Percentiles rank a stretch among this genome's conserved stretches.
These are phyloP conservation scores for Vitis hybrid DNA, from an alignment of 177 flowering plant species.

Conservation along the genomic window DNA sequence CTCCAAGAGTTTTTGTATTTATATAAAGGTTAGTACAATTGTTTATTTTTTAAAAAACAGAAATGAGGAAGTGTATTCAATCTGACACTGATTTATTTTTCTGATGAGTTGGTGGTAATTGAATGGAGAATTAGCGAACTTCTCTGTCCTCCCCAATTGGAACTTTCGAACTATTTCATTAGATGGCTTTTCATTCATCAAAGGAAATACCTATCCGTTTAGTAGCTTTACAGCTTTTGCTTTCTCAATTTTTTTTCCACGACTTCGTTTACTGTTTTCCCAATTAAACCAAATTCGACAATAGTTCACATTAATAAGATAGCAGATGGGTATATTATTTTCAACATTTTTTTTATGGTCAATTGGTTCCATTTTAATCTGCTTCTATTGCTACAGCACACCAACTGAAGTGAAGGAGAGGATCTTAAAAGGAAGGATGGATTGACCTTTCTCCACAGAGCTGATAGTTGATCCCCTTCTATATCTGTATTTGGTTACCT, in stretches of 20 bases:
- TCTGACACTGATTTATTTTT: no score
- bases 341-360: not conserved
- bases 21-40: no score
- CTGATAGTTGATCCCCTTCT: not conserved
- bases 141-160: no score
- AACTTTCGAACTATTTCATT: no score
- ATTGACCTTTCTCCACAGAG: conserved; percentile 28
- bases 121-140: no score
- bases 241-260: not conserved
- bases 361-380: not conserved
- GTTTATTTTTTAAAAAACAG: no score
- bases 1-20: no score
- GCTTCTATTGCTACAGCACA: conserved; percentile 55
- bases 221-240: not conserved
- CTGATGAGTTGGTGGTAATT: no score
- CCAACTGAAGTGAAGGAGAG: conserved; percentile 78
- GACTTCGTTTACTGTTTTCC: not conserved
- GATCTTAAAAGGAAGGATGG: conserved; percentile 94
- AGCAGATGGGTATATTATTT: not conserved
- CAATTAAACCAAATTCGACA: no score
- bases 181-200: not conserved
- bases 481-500: not conserved
- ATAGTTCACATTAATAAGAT: no score
- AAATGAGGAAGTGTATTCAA: no score
- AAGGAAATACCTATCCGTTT: not conserved